These are phyloP conservation scores for Cystobasidium sp. DNA, from an alignment of 1,284 basidiomycete species.

Conservation along the genomic window DNA sequence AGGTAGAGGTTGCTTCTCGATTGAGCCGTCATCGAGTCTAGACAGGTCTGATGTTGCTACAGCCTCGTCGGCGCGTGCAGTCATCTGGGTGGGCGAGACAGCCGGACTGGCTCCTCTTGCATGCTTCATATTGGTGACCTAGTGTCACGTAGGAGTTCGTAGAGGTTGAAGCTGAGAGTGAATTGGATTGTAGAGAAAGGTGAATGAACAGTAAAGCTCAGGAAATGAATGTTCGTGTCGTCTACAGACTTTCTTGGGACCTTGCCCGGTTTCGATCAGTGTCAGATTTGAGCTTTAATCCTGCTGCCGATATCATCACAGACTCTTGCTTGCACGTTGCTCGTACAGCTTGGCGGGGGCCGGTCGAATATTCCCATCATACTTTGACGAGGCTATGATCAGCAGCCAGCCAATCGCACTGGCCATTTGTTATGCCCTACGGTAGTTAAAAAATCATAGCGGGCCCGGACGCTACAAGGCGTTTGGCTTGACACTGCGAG, in stretches of 20 bases:
- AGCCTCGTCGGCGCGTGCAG: conserved; percentile 10
- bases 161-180: neutral
- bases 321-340: conserved; percentile 4
- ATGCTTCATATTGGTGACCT: conserved; percentile 15
- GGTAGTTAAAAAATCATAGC: conserved; percentile 6
- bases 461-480: neutral
- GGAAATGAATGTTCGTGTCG: conserved; percentile 15
- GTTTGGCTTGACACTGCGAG: conserved; percentile 10
- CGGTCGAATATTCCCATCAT: neutral
- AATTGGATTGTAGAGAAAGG: neutral
- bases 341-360: conserved; percentile 1
- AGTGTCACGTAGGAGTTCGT: conserved; percentile 16
- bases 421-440: neutral
- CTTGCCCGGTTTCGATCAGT: conserved; percentile 15
- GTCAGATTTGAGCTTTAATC: conserved; percentile 1
- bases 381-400: conserved; percentile 14
- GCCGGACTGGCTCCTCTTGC: neutral
- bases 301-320: neutral
- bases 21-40: conserved; percentile 9
- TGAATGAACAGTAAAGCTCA: neutral
- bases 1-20: conserved; percentile 3
- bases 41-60: conserved; percentile 12
- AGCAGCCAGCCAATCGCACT: neutral
- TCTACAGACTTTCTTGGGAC: conserved; percentile 15
- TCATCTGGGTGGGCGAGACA: conserved; percentile 9